Conservation (phyloP, 163 green algal genomes). For the Chlamydomonas reinhardtii region DNA sequence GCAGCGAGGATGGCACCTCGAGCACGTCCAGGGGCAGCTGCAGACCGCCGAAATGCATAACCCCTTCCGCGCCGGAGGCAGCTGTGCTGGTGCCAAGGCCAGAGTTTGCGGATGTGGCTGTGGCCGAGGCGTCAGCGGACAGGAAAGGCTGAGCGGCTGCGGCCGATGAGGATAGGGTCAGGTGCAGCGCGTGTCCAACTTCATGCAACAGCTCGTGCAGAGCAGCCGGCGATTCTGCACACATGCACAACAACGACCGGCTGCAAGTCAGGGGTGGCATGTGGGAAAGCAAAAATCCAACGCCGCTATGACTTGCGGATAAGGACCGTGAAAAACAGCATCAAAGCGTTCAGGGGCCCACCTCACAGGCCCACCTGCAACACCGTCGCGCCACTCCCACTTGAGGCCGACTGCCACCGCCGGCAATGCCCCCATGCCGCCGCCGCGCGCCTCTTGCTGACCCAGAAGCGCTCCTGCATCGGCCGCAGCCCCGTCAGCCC, state of each 20-base stretch:
- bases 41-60: slow-evolving; percentile 58
- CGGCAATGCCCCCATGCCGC: background rate
- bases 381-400: slow-evolving; percentile 27
- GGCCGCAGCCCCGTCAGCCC: background rate
- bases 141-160: background rate
- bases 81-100: background rate
- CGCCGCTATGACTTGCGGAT: too few relatives aligned
- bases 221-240: background rate
- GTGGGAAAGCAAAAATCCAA: too few relatives aligned
- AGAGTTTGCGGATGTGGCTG: background rate
- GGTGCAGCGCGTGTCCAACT: slow-evolving; percentile 49
- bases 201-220: slow-evolving; percentile 58
- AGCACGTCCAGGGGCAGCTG: slow-evolving; percentile 54
- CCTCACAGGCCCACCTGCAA: slow-evolving; percentile 6
- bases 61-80: background rate
- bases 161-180: slow-evolving; percentile 15
- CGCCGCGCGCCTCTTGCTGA: background rate
- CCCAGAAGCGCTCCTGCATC: background rate
- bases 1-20: slow-evolving; percentile 58
- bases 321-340: too few relatives aligned
- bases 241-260: background rate
- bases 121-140: background rate
- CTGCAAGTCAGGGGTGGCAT: background rate
- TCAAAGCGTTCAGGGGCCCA: too few relatives aligned
- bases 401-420: slow-evolving; percentile 25